Evolutionary conservation across 2,329 filamentous ascomycete species (phyloP).

Genomic region (Fusarium duplospermum): DNA sequence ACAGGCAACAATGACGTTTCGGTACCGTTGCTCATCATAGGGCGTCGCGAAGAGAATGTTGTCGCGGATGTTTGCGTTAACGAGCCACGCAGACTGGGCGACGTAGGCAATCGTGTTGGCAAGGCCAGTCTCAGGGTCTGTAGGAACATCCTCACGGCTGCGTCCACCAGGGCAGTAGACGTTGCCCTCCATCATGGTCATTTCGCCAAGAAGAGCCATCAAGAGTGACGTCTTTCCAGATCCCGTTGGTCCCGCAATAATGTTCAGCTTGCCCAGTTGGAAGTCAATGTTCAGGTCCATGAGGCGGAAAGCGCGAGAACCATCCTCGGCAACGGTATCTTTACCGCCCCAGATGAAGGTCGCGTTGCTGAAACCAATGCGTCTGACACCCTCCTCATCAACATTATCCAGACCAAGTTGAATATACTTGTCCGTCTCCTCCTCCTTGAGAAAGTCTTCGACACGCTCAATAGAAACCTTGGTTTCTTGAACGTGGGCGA

Average conservation of each 20-base stretch:
- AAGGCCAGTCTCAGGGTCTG: constrained; percentile 85
- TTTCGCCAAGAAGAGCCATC: constrained; percentile 96
- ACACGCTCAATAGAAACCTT: constrained; percentile 98
- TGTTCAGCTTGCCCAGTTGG: constrained; percentile 85
- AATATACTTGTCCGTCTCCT: constrained; percentile 94
- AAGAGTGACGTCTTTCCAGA: constrained; percentile 95
- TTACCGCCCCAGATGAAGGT: constrained; percentile 90
- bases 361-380: constrained; percentile 86
- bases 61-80: constrained; percentile 94
- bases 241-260: constrained; percentile 92
- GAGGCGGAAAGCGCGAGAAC: constrained; percentile 81
- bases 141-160: constrained; percentile 85
- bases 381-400: constrained; percentile 74
- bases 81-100: constrained; percentile 95
- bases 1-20: constrained; percentile 89
- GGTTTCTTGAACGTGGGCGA: constrained; percentile 96
- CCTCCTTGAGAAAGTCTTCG: constrained; percentile 91
- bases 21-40: constrained; percentile 85
- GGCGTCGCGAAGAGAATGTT: constrained; percentile 93
- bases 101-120: constrained; percentile 96
- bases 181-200: constrained; percentile 84
- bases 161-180: constrained; percentile 88
- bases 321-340: constrained; percentile 69
- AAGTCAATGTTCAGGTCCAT: constrained; percentile 88
- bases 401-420: constrained; percentile 80